Evolutionary conservation across 164 flowering plant genomes (phyloP).

Genomic region (Liriodendron chinense): DNA sequence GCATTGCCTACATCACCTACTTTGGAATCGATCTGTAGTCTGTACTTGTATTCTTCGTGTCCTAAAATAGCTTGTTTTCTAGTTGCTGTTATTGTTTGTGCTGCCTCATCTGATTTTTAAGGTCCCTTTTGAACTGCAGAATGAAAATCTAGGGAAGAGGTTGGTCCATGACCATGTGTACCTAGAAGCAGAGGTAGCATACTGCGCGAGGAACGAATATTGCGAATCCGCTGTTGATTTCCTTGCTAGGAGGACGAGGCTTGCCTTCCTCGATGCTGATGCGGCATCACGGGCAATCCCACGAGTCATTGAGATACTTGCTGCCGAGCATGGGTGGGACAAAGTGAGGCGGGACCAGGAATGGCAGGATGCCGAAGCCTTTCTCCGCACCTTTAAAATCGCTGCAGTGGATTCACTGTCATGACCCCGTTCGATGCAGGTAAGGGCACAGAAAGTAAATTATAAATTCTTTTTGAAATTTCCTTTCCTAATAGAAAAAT

Average conservation of each 20-base stretch:
- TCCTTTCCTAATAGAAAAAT: too few relatives aligned
- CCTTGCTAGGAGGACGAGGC: conserved; percentile 26
- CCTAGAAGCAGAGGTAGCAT: conserved; percentile 30
- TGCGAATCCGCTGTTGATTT: conserved; percentile 31
- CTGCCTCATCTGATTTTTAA: neutral
- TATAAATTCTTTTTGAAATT: too few relatives aligned
- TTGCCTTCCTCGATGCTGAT: conserved; percentile 23
- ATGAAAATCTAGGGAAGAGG: conserved; percentile 24
- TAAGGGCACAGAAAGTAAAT: neutral
- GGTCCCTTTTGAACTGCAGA: conserved; percentile 3
- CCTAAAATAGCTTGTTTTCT: neutral
- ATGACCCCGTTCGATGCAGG: neutral
- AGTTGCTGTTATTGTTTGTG: neutral
- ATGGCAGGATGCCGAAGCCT: conserved; percentile 10
- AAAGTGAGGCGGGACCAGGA: conserved; percentile 4
- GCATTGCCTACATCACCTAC: too few relatives aligned
- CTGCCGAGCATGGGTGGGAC: conserved; percentile 15
- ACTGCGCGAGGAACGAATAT: conserved; percentile 30
- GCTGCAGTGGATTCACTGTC: neutral
- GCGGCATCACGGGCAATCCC: conserved; percentile 17
- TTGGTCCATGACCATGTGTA: conserved; percentile 26
- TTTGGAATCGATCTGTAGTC: too few relatives aligned
- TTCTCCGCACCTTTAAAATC: conserved; percentile 15
- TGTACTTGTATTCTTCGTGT: neutral
- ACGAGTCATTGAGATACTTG: conserved; percentile 18